Percentiles rank a stretch among this genome's conserved stretches.
These are phyloP conservation scores for Colletotrichum limetticola DNA, from an alignment of 2,329 filamentous ascomycete genomes.

Conservation along the genomic window DNA sequence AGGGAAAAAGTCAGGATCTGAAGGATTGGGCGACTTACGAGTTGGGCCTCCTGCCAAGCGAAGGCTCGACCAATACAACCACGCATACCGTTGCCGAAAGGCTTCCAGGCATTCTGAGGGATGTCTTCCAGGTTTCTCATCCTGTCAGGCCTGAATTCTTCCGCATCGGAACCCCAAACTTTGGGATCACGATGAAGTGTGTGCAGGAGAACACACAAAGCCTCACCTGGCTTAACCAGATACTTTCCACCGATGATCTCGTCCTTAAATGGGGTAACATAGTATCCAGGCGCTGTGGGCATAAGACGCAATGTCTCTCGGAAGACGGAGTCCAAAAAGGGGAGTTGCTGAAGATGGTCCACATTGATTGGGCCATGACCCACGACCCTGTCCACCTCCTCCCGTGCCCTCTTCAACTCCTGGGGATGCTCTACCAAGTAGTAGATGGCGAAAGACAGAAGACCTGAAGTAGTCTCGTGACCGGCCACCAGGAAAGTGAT, in stretches of 20 bases:
- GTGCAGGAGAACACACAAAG: constrained; percentile 55
- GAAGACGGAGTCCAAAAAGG: constrained; percentile 71
- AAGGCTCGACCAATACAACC: constrained; percentile 64
- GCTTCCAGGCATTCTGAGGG: constrained; percentile 54
- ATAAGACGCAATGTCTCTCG: constrained; percentile 59
- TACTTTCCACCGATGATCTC: constrained; percentile 65
- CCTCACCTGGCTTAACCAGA: constrained; percentile 54
- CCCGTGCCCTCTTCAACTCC: constrained; percentile 67
- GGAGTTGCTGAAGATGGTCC: constrained; percentile 69
- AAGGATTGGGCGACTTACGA: constrained; percentile 63
- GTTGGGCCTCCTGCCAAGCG: constrained; percentile 62
- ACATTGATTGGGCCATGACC: constrained; percentile 65
- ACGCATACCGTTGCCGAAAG: constrained; percentile 63
- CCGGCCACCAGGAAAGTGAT: constrained; percentile 76
- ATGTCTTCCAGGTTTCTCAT: constrained; percentile 65
- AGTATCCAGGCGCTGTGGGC: constrained; percentile 39
- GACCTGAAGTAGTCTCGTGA: constrained; percentile 76
- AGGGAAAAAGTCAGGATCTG: constrained; percentile 74
- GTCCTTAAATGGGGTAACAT: constrained; percentile 47
- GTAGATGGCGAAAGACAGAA: constrained; percentile 73
- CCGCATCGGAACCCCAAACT: constrained; percentile 66
- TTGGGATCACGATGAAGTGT: constrained; percentile 64
- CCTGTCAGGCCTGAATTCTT: constrained; percentile 68
- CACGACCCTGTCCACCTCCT: constrained; percentile 74
- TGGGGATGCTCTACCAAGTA: constrained; percentile 72